Base-by-base conservation (phyloP, 306 rosid species). In the Fagus crenata region DNA sequence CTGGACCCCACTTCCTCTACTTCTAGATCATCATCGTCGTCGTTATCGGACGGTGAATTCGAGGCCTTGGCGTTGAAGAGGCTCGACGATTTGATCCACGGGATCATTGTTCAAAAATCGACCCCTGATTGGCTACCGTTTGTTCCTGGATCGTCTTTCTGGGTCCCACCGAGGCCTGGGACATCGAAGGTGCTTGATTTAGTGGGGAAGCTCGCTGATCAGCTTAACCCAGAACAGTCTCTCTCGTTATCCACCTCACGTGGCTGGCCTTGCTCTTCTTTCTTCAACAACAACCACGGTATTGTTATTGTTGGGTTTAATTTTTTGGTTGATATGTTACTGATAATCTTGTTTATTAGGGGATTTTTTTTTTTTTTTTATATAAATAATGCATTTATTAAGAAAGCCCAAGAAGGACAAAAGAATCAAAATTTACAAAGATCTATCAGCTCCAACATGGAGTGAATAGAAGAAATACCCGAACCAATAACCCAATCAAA, bases 81-180 rank as follows among this genome's bases (percentile, higher is more conserved):
- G 80, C 84, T 93, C n/a, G 96, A 88, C 14, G 92, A 93, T 71
- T 31, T 91, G n/a, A 86, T 91, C 2, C 89, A 91, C 15, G 72
- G 83, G 18, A 73, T 91, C 72, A 71, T 93, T 0, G 91, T 93
- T 13, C 84, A 80, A 81, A 90, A 76, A 63, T 78, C 91, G 6
- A 91, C 97, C 0, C 98, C 96, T 0, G 90, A 93, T 72, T 93
- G 98, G 98, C 81, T 93, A 0, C 98, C 98, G 39, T 93, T 93
- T 53, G 87, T 87, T 0, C 98, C 98, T 1, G 96, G 98, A 0
- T 89, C 93, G 35, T 93, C 98, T 0, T 93, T 93, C 83, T 93
- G 98, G 98, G 98, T 93, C 80, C 97, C 98, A 6, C 98, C 98
- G 0, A 85, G 90, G 0, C 86, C 82, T 0, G 8, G 71, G 5